Conservation (phyloP, 2,329 filamentous ascomycete species). For the Xylaria sp. region DNA sequence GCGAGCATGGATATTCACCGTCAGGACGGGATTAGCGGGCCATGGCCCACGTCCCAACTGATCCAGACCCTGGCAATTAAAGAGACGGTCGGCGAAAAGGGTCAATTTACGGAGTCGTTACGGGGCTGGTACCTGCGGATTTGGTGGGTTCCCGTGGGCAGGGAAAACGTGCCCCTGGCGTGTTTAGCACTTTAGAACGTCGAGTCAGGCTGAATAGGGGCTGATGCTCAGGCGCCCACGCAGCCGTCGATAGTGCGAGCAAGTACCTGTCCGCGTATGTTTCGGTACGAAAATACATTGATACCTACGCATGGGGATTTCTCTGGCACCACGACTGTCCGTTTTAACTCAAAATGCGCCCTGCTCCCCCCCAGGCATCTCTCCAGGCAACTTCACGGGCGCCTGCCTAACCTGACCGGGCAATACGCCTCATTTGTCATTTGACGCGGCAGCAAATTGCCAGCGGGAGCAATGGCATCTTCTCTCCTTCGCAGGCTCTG, state of each 20-base stretch:
- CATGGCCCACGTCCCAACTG: not conserved
- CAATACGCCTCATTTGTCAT: not conserved
- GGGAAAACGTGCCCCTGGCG: too few relatives aligned
- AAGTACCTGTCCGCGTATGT: not conserved
- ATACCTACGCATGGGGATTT: not conserved
- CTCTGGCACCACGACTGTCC: constrained; percentile 8
- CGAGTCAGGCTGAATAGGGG: not conserved
- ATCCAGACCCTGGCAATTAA: not conserved
- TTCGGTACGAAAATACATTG: not conserved
- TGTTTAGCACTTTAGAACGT: not conserved
- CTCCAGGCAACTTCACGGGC: too few relatives aligned
- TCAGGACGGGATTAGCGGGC: constrained; percentile 16
- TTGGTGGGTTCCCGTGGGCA: too few relatives aligned
- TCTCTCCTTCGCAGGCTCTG: not conserved
- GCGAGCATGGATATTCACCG: not conserved
- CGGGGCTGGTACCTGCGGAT: too few relatives aligned
- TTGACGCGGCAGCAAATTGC: not conserved
- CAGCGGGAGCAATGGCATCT: not conserved
- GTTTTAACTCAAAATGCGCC: not conserved
- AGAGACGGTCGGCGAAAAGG: not conserved
- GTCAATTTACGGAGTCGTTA: not conserved
- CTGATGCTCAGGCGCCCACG: not conserved
- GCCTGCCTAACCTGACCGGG: too few relatives aligned
- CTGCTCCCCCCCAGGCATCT: too few relatives aligned
- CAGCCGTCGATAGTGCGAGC: not conserved